phyloP scores from a whole-genome alignment of 208 protist species.

The Crithidia expoeki region DNA sequence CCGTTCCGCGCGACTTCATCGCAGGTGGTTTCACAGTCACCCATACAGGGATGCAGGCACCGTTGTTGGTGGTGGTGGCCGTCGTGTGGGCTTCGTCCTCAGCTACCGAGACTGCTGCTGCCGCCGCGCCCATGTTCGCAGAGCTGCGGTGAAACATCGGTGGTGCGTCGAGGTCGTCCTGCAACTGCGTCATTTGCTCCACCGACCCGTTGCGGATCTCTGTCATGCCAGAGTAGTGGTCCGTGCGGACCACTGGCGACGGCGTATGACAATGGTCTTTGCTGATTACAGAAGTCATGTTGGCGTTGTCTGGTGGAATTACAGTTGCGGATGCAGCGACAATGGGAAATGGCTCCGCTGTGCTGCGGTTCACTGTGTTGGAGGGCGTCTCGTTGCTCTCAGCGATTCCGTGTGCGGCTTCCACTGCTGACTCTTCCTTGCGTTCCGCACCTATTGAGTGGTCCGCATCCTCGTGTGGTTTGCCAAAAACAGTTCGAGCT shows the following conservation, averaged over 20 bases:
- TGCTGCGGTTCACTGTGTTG: too few species aligned
- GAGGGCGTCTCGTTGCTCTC: too few species aligned
- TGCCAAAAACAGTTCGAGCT: too few species aligned
- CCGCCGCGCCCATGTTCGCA: neutral
- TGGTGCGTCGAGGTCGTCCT: constrained; percentile 26
- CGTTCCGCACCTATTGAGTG: too few species aligned
- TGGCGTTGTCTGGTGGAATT: neutral
- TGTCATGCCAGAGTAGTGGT: constrained; percentile 15
- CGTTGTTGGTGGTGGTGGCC: neutral
- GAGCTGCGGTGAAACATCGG: constrained; percentile 20
- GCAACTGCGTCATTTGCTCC: constrained; percentile 6
- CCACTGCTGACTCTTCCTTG: too few species aligned
- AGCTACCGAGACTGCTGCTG: neutral
- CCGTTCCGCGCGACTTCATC: too few species aligned
- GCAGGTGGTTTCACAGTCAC: neutral
- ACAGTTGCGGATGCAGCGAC: too few species aligned
- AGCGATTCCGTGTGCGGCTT: too few species aligned
- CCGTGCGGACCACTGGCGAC: neutral
- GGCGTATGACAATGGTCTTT: neutral
- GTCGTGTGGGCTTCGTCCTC: neutral
- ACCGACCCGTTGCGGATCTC: neutral
- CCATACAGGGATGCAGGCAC: neutral
- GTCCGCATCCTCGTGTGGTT: too few species aligned
- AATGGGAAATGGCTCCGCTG: too few species aligned
- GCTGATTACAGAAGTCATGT: neutral